A percentile compares a stretch with the other conserved stretches of the same genome.
phyloP scores from a whole-genome alignment of 1,284 basidiomycete species.

The Ceratobasidium sp. region DNA sequence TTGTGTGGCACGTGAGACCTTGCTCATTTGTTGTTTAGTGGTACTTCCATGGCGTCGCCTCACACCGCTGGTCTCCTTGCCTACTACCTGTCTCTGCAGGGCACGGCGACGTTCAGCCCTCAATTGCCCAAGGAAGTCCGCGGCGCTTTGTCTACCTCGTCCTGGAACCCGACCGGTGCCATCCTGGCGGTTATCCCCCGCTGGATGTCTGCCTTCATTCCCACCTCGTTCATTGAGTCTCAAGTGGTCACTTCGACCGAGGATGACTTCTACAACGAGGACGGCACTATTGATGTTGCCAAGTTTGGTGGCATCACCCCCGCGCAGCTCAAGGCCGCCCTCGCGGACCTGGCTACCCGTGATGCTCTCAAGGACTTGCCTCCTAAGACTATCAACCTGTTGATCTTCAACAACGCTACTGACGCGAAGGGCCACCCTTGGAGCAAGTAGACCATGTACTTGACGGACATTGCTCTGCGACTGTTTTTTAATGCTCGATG shows the following conservation, averaged over 20 bases:
- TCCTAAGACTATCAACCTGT: conserved; percentile 67
- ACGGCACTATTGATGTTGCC: conserved; percentile 36
- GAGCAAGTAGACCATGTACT: neutral
- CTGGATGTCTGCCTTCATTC: conserved; percentile 44
- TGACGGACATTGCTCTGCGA: neutral
- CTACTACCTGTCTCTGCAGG: conserved; percentile 84
- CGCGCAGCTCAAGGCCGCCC: conserved; percentile 73
- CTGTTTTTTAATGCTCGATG: neutral
- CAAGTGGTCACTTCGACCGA: conserved; percentile 44
- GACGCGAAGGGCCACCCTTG: conserved; percentile 10
- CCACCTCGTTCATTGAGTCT: conserved; percentile 43
- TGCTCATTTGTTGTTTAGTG: conserved; percentile 43
- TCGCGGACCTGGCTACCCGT: conserved; percentile 66
- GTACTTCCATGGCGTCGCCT: conserved; percentile 65
- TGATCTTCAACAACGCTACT: conserved; percentile 87
- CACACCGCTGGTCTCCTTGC: conserved; percentile 76
- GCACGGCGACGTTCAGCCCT: conserved; percentile 65
- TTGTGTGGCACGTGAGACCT: neutral
- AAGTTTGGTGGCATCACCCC: conserved; percentile 58
- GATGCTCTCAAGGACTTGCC: conserved; percentile 61
- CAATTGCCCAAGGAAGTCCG: conserved; percentile 16
- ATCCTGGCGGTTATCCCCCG: conserved; percentile 49
- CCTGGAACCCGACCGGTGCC: conserved; percentile 48
- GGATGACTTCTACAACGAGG: conserved; percentile 44
- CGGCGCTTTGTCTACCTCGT: conserved; percentile 37